Conservation (phyloP, 2,329 filamentous ascomycete species). For the Sphaerostilbella broomeana region DNA sequence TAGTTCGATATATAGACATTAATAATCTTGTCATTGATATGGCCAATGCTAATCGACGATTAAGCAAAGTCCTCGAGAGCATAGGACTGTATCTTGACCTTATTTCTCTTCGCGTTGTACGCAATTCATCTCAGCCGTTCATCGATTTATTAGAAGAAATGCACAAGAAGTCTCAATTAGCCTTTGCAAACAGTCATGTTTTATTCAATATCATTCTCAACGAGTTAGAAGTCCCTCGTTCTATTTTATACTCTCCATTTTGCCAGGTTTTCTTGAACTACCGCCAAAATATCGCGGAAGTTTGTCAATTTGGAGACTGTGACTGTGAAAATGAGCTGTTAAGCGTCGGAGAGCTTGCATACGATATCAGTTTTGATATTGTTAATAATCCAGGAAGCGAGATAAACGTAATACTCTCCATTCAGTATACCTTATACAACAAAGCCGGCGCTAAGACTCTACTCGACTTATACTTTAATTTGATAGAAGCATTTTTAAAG, state of each 20-base stretch:
- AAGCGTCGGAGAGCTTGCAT: slow-evolving; percentile 17
- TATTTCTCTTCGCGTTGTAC: slow-evolving; percentile 37
- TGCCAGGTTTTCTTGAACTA: slow-evolving; percentile 41
- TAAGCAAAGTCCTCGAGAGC: slow-evolving; percentile 25
- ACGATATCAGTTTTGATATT: slow-evolving; percentile 32
- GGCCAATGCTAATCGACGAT: slow-evolving; percentile 38
- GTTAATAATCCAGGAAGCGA: slow-evolving; percentile 28
- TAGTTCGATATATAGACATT: slow-evolving; percentile 27
- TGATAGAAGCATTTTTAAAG: slow-evolving; percentile 18
- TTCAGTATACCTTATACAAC: slow-evolving; percentile 28
- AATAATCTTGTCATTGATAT: slow-evolving; percentile 42
- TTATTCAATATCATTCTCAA: slow-evolving; percentile 44
- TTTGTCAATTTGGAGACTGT: slow-evolving; percentile 15
- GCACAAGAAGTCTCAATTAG: slow-evolving; percentile 24
- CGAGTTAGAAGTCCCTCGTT: slow-evolving; percentile 34
- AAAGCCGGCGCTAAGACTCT: slow-evolving; percentile 3
- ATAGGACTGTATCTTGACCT: slow-evolving; percentile 45
- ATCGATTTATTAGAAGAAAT: slow-evolving; percentile 16
- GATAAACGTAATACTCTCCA: slow-evolving; percentile 7
- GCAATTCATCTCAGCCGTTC: slow-evolving; percentile 18
- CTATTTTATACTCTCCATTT: slow-evolving; percentile 34
- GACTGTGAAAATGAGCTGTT: slow-evolving; percentile 16
- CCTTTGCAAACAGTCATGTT: slow-evolving; percentile 35
- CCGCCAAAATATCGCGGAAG: slow-evolving; percentile 20
- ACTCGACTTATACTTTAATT: slow-evolving; percentile 14